phyloP scores from a whole-genome alignment of 345 rosid genomes.

The Murraya koenigii region DNA sequence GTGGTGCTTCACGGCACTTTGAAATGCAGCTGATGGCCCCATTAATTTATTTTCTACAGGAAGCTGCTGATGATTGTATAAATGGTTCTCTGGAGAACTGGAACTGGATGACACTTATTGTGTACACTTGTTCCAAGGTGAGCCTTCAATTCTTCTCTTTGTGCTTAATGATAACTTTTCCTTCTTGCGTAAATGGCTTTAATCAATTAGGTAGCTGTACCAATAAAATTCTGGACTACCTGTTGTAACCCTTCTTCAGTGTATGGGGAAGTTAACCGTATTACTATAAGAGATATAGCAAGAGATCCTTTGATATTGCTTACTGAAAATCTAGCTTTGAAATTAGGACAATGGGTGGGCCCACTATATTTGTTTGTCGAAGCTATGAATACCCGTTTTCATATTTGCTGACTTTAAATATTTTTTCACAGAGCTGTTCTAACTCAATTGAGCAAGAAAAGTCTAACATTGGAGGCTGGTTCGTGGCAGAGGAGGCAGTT shows the following conservation, averaged over 20 bases:
- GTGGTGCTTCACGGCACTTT: conserved; percentile 60
- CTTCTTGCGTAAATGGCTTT: not conserved
- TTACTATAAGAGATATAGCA: not conserved
- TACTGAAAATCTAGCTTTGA: too few species aligned
- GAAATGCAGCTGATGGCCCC: conserved; percentile 97
- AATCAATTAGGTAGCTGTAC: not conserved
- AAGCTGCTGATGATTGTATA: conserved; percentile 48
- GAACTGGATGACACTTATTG: conserved; percentile 84
- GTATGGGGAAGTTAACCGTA: too few species aligned
- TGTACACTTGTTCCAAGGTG: conserved; percentile 82
- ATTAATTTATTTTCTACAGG: conserved; percentile 68
- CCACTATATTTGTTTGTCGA: not conserved
- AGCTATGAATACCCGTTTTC: not conserved
- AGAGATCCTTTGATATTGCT: not conserved
- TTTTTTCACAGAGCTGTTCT: conserved; percentile 55
- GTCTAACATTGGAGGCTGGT: conserved; percentile 41
- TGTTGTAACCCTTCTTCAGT: too few species aligned
- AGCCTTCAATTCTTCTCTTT: conserved; percentile 6
- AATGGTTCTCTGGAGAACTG: conserved; percentile 55
- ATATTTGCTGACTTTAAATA: not conserved
- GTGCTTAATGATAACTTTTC: not conserved
- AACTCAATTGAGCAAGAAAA: conserved; percentile 21
- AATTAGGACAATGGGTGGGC: not conserved
- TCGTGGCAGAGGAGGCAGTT: conserved; percentile 52
- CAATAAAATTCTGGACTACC: too few species aligned